Evolutionary conservation across 768 basidiomycete genomes (phyloP).

Genomic region (Tulasnella sp.): DNA sequence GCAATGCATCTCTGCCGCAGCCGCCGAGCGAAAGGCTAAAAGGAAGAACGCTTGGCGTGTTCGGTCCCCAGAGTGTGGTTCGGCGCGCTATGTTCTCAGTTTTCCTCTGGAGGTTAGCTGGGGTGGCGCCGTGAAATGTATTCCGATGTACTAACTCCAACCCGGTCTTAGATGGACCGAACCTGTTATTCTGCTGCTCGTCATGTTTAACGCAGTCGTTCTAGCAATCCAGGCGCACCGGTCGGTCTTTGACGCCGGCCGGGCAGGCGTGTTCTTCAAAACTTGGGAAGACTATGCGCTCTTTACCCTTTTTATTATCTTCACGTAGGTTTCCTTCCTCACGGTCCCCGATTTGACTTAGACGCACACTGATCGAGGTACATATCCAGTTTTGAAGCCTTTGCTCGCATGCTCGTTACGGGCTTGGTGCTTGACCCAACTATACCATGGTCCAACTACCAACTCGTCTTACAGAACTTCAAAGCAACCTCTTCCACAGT

Average conservation of each 20-base stretch:
- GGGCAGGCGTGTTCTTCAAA: slow-evolving; percentile 69
- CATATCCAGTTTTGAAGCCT: slow-evolving; percentile 63
- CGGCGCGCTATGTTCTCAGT: slow-evolving; percentile 63
- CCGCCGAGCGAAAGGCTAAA: slow-evolving; percentile 50
- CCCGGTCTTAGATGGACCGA: slow-evolving; percentile 69
- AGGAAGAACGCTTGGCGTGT: slow-evolving; percentile 71
- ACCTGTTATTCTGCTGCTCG: slow-evolving; percentile 73
- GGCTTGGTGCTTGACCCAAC: slow-evolving; percentile 87
- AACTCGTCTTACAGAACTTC: not conserved
- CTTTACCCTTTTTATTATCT: slow-evolving; percentile 78
- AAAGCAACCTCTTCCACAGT: not conserved
- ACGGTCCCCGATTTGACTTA: not conserved
- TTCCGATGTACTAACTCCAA: not conserved
- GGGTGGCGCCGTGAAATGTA: not conserved
- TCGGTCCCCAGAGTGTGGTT: slow-evolving; percentile 64
- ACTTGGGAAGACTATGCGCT: slow-evolving; percentile 84
- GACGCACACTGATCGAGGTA: not conserved
- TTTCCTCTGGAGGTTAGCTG: slow-evolving; percentile 65
- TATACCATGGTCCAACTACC: slow-evolving; percentile 24
- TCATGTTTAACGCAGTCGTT: slow-evolving; percentile 76
- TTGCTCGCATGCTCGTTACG: slow-evolving; percentile 83
- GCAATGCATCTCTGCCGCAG: slow-evolving; percentile 45
- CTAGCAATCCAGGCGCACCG: slow-evolving; percentile 75
- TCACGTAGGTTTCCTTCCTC: slow-evolving; percentile 57
- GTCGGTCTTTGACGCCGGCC: slow-evolving; percentile 42